A percentile compares a stretch with the other conserved stretches of the same genome.
phyloP scores from a whole-genome alignment of 164 flowering plant species.

The Liriodendron chinense region DNA sequence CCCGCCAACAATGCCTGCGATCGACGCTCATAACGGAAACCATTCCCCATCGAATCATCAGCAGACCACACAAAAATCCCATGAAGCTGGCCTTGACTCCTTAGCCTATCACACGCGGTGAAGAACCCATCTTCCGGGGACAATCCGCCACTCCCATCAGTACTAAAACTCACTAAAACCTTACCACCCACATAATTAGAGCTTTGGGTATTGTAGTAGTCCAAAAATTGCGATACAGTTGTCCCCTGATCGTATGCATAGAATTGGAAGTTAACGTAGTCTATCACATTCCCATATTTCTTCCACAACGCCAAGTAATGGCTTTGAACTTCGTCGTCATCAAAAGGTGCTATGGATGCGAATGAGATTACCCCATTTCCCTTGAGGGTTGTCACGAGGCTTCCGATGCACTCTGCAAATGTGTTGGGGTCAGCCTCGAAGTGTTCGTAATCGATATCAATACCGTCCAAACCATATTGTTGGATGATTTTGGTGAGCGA shows the following conservation, averaged over 20 bases:
- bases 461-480: conserved; percentile 44
- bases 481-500: conserved; percentile 51
- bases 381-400: conserved; percentile 37
- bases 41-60: conserved; percentile 43
- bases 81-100: conserved; percentile 29
- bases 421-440: conserved; percentile 33
- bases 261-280: conserved; percentile 62
- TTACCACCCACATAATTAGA: conserved; percentile 43
- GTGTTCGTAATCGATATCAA: conserved; percentile 59
- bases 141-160: conserved; percentile 45
- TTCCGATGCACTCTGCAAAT: conserved; percentile 52
- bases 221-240: conserved; percentile 39
- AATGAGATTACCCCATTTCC: conserved; percentile 34
- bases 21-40: conserved; percentile 41
- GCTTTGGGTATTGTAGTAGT: conserved; percentile 32
- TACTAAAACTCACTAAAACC: conserved; percentile 44
- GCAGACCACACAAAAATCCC: conserved; percentile 68
- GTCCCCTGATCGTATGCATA: conserved; percentile 53
- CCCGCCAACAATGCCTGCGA: conserved; percentile 43
- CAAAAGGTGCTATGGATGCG: conserved; percentile 63
- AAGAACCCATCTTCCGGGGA: conserved; percentile 47
- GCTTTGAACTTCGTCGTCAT: conserved; percentile 38
- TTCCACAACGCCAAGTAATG: conserved; percentile 51
- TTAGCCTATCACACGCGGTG: conserved; percentile 42
- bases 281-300: conserved; percentile 37